Percentiles rank a stretch among this genome's conserved stretches.
These are phyloP conservation scores for Pestalotiopsis sp. DNA, from an alignment of 2,329 filamentous ascomycete genomes.

Conservation along the genomic window DNA sequence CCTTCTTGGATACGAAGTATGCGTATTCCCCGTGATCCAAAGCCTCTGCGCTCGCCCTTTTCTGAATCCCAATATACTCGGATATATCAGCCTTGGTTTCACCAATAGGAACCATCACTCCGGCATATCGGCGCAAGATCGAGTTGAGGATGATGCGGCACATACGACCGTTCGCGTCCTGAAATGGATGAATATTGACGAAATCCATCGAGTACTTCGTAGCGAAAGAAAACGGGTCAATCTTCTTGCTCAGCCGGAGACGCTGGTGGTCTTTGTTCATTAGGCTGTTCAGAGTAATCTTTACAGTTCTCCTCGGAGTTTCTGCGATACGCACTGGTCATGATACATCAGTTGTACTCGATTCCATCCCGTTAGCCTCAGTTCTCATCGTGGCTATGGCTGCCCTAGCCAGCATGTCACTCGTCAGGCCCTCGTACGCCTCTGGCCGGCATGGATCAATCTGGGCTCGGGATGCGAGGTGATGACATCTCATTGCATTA, in stretches of 20 bases:
- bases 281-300: too few species aligned
- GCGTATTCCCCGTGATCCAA: constrained; percentile 31
- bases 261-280: constrained; percentile 13
- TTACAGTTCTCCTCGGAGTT: too few species aligned
- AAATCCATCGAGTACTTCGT: constrained; percentile 25
- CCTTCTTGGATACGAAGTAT: constrained; percentile 17
- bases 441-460: too few species aligned
- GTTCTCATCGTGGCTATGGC: too few species aligned
- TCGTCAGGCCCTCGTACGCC: too few species aligned
- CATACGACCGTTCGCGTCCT: constrained; percentile 21
- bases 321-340: too few species aligned
- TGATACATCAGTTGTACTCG: too few species aligned
- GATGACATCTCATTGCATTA: too few species aligned
- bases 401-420: too few species aligned
- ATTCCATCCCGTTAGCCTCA: too few species aligned
- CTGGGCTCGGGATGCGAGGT: too few species aligned
- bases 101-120: constrained; percentile 21
- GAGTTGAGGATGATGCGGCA: constrained; percentile 25
- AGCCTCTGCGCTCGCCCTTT: constrained; percentile 20
- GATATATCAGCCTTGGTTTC: constrained; percentile 13
- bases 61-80: constrained; percentile 25
- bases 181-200: constrained; percentile 23
- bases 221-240: constrained; percentile 32
- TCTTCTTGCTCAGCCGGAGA: not conserved
- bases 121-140: constrained; percentile 21